Conservation (phyloP, 2,329 filamentous ascomycete species). For the Stemphylium vesicarium region DNA sequence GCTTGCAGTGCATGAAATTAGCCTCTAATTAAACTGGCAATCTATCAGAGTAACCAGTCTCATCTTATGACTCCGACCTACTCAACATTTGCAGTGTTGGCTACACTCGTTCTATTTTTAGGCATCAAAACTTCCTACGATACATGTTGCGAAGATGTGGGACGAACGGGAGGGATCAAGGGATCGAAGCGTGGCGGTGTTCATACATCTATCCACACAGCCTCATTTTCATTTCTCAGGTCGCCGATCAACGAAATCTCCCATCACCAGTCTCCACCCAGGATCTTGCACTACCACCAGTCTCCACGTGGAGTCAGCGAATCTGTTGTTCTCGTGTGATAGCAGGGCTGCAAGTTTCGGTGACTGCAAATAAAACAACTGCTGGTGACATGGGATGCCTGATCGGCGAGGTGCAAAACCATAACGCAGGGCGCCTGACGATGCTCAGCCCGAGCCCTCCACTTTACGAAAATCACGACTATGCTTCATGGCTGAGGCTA, state of each 20-base stretch:
- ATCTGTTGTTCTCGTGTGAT: not conserved
- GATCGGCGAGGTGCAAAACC: not conserved
- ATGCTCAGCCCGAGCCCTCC: constrained; percentile 2
- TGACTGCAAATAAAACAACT: not conserved
- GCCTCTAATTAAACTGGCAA: not conserved
- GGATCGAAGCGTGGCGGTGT: constrained; percentile 7
- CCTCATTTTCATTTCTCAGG: not conserved
- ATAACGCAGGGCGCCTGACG: constrained; percentile 1
- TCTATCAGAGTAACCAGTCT: not conserved
- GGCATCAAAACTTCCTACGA: not conserved
- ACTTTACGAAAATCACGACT: not conserved
- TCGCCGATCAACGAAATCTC: not conserved
- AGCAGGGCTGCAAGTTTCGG: not conserved
- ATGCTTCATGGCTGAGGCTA: not conserved
- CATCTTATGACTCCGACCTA: not conserved
- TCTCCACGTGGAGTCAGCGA: not conserved
- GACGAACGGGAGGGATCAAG: not conserved
- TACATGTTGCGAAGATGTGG: not conserved
- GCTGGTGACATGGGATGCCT: constrained; percentile 2
- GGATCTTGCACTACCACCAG: not conserved
- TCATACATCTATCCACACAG: constrained; percentile 1
- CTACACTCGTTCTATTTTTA: not conserved
- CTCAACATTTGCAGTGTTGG: not conserved
- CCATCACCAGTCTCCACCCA: not conserved
- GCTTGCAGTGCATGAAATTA: not conserved